Percentiles rank a stretch among this genome's conserved stretches.
Evolutionary conservation across 106 monocot species (phyloP).

Genomic region (Posidonia australis): DNA sequence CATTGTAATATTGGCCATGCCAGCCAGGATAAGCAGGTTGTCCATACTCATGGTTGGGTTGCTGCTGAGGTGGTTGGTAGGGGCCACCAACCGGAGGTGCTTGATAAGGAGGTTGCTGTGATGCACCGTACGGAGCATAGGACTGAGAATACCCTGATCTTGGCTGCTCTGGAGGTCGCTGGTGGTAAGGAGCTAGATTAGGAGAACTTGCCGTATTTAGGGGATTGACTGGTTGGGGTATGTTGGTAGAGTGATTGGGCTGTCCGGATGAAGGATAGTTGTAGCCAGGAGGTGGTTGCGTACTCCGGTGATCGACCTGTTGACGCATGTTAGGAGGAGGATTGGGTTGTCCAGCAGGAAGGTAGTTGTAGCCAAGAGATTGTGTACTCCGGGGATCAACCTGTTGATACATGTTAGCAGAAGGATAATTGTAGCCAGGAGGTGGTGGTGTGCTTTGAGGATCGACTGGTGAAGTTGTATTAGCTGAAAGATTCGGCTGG

Average conservation of each 20-base stretch:
- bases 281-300: neutral
- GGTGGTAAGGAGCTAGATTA: slow-evolving; percentile 12
- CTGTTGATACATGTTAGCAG: neutral
- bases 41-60: slow-evolving; percentile 37
- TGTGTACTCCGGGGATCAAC: neutral
- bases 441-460: slow-evolving; percentile 13
- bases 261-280: neutral
- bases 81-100: slow-evolving; percentile 12
- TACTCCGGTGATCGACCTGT: neutral
- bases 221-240: slow-evolving; percentile 18
- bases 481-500: slow-evolving; percentile 17
- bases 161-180: slow-evolving; percentile 32
- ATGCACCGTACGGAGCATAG: slow-evolving; percentile 33
- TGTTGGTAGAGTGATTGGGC: neutral
- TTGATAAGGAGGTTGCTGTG: slow-evolving; percentile 27
- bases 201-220: slow-evolving; percentile 6
- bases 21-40: slow-evolving; percentile 82
- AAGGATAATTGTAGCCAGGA: neutral
- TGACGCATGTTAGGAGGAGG: neutral
- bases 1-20: slow-evolving; percentile 65
- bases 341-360: neutral
- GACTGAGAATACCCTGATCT: slow-evolving; percentile 45
- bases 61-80: slow-evolving; percentile 40
- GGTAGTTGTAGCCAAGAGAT: neutral
- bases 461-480: slow-evolving; percentile 20